Evolutionary conservation across 306 rosid species (phyloP), one percentile per base, ranked within the genome.

Genomic region (Citrullus amarus): DNA sequence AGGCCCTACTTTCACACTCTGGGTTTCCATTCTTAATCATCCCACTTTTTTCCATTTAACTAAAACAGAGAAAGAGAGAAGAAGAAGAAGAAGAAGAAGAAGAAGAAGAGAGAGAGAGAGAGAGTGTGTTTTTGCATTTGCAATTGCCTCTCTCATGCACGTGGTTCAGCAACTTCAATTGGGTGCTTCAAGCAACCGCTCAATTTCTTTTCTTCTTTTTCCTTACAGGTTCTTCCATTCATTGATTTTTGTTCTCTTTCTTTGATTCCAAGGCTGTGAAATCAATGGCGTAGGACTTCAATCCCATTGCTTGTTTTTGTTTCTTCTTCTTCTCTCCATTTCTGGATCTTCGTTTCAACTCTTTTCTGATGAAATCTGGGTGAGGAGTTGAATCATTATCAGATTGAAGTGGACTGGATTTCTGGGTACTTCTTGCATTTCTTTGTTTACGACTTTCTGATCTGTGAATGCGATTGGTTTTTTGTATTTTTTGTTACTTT

Each of bases 181-280:
- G 93, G 86, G 62, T 88, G 57, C 36, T 39, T 55, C 76, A 50
- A 50, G 1, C 54, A 43, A 68, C 32, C 53, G 55, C 36, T 84
- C 85, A 91, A 82, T 88, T 57, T 54, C 85, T 50, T 46, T 51
- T 88, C 43, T 62, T 38, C 22, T 84, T 89, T 25, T 48, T 48
- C 9, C 54, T 48, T 86, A 46, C 85, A 83, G 86, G 78, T 77
- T 86, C 79, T 59, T 77, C 68, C 66, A 73, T 75, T 78, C 2
- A 88, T 86, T 89, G 81, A 89, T 83, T 91, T 88, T 72, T 73
- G 74, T 80, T 88, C 86, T 83, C 87, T 87, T 89, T 83, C 75
- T 68, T 43, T 68, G 18, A 10, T 41, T 68, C 75, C 75, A 68
- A 10, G 34, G 36, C 75, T 1, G 36, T 68, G 75, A 41, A 66